Percentiles rank a stretch among this genome's conserved stretches.
phyloP scores from a whole-genome alignment of 305 asterid genomes.

The Plantago rigida region DNA sequence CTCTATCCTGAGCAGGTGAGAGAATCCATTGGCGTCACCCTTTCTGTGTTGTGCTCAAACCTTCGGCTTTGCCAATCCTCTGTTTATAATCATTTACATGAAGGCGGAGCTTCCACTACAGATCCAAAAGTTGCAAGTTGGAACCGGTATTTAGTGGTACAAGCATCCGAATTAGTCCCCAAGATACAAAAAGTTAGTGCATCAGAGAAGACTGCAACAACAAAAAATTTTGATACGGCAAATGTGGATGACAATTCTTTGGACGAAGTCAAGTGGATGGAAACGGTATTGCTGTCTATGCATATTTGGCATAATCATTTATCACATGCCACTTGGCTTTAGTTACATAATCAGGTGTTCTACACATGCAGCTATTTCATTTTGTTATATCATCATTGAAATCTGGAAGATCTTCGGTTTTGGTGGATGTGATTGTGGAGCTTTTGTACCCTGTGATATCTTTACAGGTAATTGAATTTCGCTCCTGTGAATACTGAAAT shows the following conservation, averaged over 20 bases:
- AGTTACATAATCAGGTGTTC: slow-evolving; percentile 23
- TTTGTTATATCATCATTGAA: slow-evolving; percentile 82
- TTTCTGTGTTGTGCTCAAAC: slow-evolving; percentile 86
- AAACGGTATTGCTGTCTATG: slow-evolving; percentile 63
- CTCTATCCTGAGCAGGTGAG: slow-evolving; percentile 62
- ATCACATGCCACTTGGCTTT: slow-evolving; percentile 20
- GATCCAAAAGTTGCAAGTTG: slow-evolving; percentile 39
- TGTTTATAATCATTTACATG: slow-evolving; percentile 33
- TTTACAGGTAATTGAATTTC: slow-evolving; percentile 52
- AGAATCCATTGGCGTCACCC: slow-evolving; percentile 88
- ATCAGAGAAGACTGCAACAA: slow-evolving; percentile 49
- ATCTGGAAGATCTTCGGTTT: slow-evolving; percentile 89
- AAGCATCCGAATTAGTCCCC: slow-evolving; percentile 62
- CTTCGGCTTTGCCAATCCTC: slow-evolving; percentile 57
- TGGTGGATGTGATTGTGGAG: slow-evolving; percentile 88
- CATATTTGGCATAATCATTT: slow-evolving; percentile 17
- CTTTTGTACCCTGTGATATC: slow-evolving; percentile 84
- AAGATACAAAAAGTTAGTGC: slow-evolving; percentile 58
- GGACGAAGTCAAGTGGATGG: slow-evolving; percentile 96
- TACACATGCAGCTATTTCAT: slow-evolving; percentile 67
- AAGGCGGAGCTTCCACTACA: slow-evolving; percentile 32
- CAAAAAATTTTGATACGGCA: slow-evolving; percentile 41
- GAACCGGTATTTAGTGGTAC: slow-evolving; percentile 57
- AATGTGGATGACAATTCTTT: slow-evolving; percentile 49
- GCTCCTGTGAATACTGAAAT: too few relatives aligned